phyloP scores from a whole-genome alignment of 2,329 filamentous ascomycete species.

The Setomelanomma holmii region DNA sequence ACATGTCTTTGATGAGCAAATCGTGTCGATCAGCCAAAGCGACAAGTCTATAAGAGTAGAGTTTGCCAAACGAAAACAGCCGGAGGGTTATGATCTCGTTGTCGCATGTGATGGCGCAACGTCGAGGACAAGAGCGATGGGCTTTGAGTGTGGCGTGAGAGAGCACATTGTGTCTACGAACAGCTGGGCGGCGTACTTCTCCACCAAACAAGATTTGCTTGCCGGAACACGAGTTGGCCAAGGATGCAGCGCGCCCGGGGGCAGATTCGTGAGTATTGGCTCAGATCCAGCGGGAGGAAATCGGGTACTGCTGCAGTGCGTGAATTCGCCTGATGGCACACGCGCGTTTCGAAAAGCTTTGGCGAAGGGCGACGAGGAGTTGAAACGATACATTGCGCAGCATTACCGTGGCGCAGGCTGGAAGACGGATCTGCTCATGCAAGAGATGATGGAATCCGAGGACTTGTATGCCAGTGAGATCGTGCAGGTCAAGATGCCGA shows the following conservation, averaged over 20 bases:
- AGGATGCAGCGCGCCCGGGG: constrained; percentile 34
- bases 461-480: constrained; percentile 58
- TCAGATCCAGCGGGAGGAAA: constrained; percentile 49
- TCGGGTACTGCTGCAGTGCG: constrained; percentile 46
- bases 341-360: constrained; percentile 28
- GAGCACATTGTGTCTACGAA: constrained; percentile 12
- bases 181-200: constrained; percentile 17
- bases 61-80: constrained; percentile 17
- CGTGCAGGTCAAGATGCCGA: constrained; percentile 52
- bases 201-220: constrained; percentile 8
- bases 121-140: constrained; percentile 19
- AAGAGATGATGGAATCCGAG: constrained; percentile 45
- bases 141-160: constrained; percentile 19
- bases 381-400: background rate
- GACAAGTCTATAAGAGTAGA: constrained; percentile 5
- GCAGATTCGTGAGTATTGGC: constrained; percentile 41
- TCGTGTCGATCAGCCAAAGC: background rate
- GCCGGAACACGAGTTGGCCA: background rate
- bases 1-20: background rate
- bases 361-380: constrained; percentile 37
- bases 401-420: constrained; percentile 46
- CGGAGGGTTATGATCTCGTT: constrained; percentile 22
- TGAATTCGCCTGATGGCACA: background rate
- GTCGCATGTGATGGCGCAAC: constrained; percentile 25
- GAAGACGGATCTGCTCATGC: constrained; percentile 52